Conservation (phyloP, 2,329 filamentous ascomycete genomes). For the Fusarium udum region DNA sequence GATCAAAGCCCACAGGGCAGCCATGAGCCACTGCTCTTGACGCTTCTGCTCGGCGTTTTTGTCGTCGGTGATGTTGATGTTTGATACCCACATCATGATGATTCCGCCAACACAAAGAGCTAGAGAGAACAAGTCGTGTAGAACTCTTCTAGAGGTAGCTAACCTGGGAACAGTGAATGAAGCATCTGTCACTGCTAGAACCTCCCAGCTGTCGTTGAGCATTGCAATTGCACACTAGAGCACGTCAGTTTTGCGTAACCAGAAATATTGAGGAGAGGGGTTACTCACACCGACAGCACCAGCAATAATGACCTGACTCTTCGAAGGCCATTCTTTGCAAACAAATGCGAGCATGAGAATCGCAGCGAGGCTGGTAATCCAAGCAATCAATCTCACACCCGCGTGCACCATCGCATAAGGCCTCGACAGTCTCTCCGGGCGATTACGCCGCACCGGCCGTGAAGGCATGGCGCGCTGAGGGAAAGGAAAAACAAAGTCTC, state of each 20-base stretch:
- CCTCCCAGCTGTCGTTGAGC: constrained; percentile 52
- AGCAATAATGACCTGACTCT: constrained; percentile 43
- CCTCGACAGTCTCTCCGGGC: constrained; percentile 18
- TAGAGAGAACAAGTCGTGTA: constrained; percentile 48
- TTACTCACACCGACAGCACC: constrained; percentile 47
- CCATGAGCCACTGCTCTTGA: constrained; percentile 34
- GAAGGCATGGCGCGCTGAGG: constrained; percentile 25
- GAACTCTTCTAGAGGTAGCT: constrained; percentile 41
- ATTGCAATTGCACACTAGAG: constrained; percentile 45
- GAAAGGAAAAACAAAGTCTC: neutral
- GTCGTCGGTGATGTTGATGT: constrained; percentile 31
- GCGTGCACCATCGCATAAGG: constrained; percentile 39
- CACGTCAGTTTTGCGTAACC: constrained; percentile 11
- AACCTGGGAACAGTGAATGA: constrained; percentile 41
- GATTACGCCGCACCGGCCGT: constrained; percentile 11
- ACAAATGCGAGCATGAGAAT: constrained; percentile 47
- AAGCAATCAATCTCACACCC: constrained; percentile 43
- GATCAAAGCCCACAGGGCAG: constrained; percentile 35
- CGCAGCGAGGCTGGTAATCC: constrained; percentile 46
- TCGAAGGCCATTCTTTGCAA: constrained; percentile 46
- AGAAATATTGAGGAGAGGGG: neutral
- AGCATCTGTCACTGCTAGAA: constrained; percentile 44
- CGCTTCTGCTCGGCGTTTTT: constrained; percentile 13
- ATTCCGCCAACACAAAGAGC: constrained; percentile 48
- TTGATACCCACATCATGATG: constrained; percentile 48